A percentile compares a stretch with the other conserved stretches of the same genome.
Evolutionary conservation across 305 asterid species (phyloP).

Genomic region (Solanum hybrid): DNA sequence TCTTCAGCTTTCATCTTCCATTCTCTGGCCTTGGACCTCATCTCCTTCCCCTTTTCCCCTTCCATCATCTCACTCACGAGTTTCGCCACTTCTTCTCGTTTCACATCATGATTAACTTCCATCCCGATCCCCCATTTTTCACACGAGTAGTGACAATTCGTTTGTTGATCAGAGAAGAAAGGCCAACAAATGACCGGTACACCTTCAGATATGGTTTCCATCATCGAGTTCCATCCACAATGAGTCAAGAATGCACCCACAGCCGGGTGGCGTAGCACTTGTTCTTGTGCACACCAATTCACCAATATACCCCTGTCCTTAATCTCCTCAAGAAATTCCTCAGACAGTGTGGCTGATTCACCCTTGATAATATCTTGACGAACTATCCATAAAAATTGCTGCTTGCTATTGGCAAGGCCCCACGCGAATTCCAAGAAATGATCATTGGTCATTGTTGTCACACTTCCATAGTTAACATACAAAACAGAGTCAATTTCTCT

Average conservation of each 20-base stretch:
- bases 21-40: conserved; percentile 29
- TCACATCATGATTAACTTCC: conserved; percentile 35
- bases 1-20: conserved; percentile 43
- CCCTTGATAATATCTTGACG: conserved; percentile 31
- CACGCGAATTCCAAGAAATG: conserved; percentile 39
- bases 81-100: conserved; percentile 27
- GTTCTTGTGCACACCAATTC: conserved; percentile 36
- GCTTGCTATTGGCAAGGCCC: conserved; percentile 36
- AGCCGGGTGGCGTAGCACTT: conserved; percentile 24
- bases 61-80: conserved; percentile 30
- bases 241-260: conserved; percentile 13
- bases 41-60: conserved; percentile 29
- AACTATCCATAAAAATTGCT: conserved; percentile 30
- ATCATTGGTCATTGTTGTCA: conserved; percentile 29
- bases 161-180: conserved; percentile 40
- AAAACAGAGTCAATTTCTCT: conserved; percentile 21
- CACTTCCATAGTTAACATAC: conserved; percentile 44
- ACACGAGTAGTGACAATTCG: conserved; percentile 36
- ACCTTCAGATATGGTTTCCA: conserved; percentile 27
- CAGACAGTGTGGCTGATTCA: conserved; percentile 4
- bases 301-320: conserved; percentile 30
- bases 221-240: conserved; percentile 39
- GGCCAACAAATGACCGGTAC: conserved; percentile 51
- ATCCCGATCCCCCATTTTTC: conserved; percentile 41
- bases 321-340: conserved; percentile 25